A percentile compares a stretch with the other conserved stretches of the same genome.
Evolutionary conservation across 2,329 filamentous ascomycete genomes (phyloP).

Genomic region (Cercospora nicotianae): DNA sequence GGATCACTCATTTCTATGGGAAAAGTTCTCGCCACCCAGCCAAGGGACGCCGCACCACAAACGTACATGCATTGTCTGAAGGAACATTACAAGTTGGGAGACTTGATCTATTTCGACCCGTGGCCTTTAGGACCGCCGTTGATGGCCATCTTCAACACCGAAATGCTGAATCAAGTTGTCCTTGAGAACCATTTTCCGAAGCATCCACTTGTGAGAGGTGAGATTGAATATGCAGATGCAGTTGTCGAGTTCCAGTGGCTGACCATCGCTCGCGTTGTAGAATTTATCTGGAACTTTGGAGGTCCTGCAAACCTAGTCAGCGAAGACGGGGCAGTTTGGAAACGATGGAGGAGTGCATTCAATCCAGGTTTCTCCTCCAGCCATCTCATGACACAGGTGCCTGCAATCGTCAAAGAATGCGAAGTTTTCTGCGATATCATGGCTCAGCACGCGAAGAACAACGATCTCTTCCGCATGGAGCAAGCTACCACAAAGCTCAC

Average conservation of each 20-base stretch:
- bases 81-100: slow-evolving; percentile 40
- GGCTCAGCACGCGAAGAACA: slow-evolving; percentile 37
- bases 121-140: slow-evolving; percentile 44
- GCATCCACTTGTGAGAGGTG: slow-evolving; percentile 31
- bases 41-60: slow-evolving; percentile 42
- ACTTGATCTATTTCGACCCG: slow-evolving; percentile 48
- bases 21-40: slow-evolving; percentile 38
- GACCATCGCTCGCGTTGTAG: background rate
- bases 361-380: slow-evolving; percentile 44
- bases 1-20: slow-evolving; percentile 45
- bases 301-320: slow-evolving; percentile 41
- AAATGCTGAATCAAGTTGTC: slow-evolving; percentile 43
- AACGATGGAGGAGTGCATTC: slow-evolving; percentile 47
- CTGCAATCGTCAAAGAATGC: slow-evolving; percentile 41
- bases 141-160: slow-evolving; percentile 42
- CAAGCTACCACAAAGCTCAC: slow-evolving; percentile 43
- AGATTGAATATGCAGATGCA: no score
- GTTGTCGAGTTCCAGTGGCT: background rate
- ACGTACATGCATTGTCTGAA: slow-evolving; percentile 38
- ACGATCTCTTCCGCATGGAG: slow-evolving; percentile 45
- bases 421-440: slow-evolving; percentile 40
- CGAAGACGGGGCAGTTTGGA: slow-evolving; percentile 44
- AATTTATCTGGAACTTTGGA: slow-evolving; percentile 40
- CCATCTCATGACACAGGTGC: slow-evolving; percentile 44
- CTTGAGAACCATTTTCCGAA: slow-evolving; percentile 39